phyloP scores from a whole-genome alignment of 169 alveolate genomes.

The Cystoisospora suis region DNA sequence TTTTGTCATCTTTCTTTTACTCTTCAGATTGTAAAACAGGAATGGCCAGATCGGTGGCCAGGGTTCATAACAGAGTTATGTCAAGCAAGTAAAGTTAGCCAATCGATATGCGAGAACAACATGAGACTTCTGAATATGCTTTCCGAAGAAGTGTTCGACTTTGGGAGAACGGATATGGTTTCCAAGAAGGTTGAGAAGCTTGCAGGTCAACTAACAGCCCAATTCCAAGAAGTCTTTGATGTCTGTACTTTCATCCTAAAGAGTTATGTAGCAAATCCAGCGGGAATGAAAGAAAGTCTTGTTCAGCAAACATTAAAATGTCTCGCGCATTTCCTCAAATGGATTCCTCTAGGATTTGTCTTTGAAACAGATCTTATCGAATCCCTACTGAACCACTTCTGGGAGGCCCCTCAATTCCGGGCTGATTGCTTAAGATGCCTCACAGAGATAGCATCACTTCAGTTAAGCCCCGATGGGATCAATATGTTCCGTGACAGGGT shows the following conservation, averaged over 20 bases:
- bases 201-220: slow-evolving; percentile 77
- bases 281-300: slow-evolving; percentile 79
- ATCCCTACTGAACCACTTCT: slow-evolving; percentile 86
- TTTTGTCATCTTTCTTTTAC: not conserved
- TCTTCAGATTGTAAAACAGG: slow-evolving; percentile 91
- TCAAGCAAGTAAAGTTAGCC: slow-evolving; percentile 92
- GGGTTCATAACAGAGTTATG: slow-evolving; percentile 98
- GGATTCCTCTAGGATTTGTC: slow-evolving; percentile 95
- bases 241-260: slow-evolving; percentile 90
- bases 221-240: slow-evolving; percentile 83
- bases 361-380: slow-evolving; percentile 86
- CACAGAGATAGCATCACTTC: slow-evolving; percentile 90
- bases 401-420: slow-evolving; percentile 88
- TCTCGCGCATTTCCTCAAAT: slow-evolving; percentile 89
- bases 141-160: slow-evolving; percentile 87
- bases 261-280: slow-evolving; percentile 82
- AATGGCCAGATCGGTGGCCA: slow-evolving; percentile 99
- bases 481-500: slow-evolving; percentile 74
- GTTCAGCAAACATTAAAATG: slow-evolving; percentile 91
- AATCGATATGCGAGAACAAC: slow-evolving; percentile 97
- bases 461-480: slow-evolving; percentile 75
- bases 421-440: slow-evolving; percentile 91
- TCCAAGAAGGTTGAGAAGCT: slow-evolving; percentile 83
- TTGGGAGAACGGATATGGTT: slow-evolving; percentile 90
- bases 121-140: slow-evolving; percentile 95